Base-by-base conservation (phyloP, 345 rosid species). In the Citrus reticulata region DNA sequence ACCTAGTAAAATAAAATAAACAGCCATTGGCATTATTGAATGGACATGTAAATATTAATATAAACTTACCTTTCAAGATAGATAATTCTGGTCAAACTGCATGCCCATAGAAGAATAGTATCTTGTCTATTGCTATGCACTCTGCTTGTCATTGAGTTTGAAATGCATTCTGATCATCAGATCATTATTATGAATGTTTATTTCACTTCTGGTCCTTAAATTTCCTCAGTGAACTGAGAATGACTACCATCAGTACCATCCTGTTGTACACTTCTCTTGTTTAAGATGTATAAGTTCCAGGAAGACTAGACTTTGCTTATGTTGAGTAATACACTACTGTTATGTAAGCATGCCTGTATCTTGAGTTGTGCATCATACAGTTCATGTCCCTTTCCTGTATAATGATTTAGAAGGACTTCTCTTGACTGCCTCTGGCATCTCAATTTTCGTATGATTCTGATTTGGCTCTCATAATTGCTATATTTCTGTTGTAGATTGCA, bases 401-500 rank as follows among this genome's bases (percentile, higher is more conserved):
- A 63, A 22, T n/a, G 14, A 32, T 69, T 81, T 35, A 59, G 60
- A 77, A 66, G 32, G 75, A 16, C 55, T 35, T 81, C 29, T 37
- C 2, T 67, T 70, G 55, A 39, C 64, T 34, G 19, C 30, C 17
- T 35, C 25, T 46, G 9, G 66, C 71, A 40, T 65, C 58, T 42
- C 55, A 27, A 22, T 17, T 65, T 59, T 25, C 7, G 1, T 42
- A 10, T 58, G 30, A 19, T 81, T 64, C 42, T 42, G 20, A 65
- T 6, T 42, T 55, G 34, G 13, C 19, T 30, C 70, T 70, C 32
- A 22, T 39, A 54, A 37, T 57, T 17, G 54, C 11, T 62, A 11
- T 55, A 20, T 74, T 63, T 51, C n/a, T 55, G 57, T 25, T 88
- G 68, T 80, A 96, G 99, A 93, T 96, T 83, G 99, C 98, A 62